phyloP scores from a whole-genome alignment of 1,284 basidiomycete species.

The Apiotrichum akiyoshidainum region DNA sequence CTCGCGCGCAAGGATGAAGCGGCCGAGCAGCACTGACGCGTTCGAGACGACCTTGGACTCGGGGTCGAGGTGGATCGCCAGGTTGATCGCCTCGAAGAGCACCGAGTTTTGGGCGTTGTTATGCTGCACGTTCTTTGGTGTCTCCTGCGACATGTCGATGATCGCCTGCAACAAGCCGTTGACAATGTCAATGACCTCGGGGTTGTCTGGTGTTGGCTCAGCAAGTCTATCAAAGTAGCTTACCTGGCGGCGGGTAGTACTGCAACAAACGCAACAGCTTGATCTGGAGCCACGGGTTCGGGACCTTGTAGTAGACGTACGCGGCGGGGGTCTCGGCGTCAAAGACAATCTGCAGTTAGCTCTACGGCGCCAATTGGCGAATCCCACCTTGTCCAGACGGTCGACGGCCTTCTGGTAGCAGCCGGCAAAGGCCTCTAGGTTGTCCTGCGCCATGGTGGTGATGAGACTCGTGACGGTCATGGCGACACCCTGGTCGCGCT shows the following conservation, averaged over 20 bases:
- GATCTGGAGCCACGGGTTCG: conserved; percentile 96
- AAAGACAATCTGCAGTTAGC: conserved; percentile 68
- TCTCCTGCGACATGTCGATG: conserved; percentile 91
- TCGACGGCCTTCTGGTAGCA: conserved; percentile 95
- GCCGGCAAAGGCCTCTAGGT: conserved; percentile 81
- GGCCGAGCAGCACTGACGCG: conserved; percentile 86
- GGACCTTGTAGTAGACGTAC: conserved; percentile 84
- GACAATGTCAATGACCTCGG: conserved; percentile 70
- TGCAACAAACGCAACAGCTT: conserved; percentile 90
- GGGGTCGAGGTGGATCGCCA: conserved; percentile 94
- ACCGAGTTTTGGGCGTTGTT: conserved; percentile 98
- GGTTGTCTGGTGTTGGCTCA: conserved; percentile 64
- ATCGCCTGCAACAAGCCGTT: conserved; percentile 83
- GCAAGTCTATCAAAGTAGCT: conserved; percentile 21
- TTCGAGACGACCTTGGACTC: conserved; percentile 83
- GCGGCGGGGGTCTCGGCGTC: conserved; percentile 82
- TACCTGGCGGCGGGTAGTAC: conserved; percentile 91
- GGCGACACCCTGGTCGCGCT: conserved; percentile 87
- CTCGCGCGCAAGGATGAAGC: conserved; percentile 95
- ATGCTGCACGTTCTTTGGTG: conserved; percentile 92
- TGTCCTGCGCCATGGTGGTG: conserved; percentile 91
- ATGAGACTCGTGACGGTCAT: conserved; percentile 89
- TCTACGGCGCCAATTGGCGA: accelerated
- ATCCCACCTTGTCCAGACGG: conserved; percentile 72
- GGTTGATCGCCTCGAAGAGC: conserved; percentile 95